Percentiles rank a stretch among this genome's conserved stretches.
Evolutionary conservation across 306 rosid species (phyloP).

Genomic region (Vicia faba): DNA sequence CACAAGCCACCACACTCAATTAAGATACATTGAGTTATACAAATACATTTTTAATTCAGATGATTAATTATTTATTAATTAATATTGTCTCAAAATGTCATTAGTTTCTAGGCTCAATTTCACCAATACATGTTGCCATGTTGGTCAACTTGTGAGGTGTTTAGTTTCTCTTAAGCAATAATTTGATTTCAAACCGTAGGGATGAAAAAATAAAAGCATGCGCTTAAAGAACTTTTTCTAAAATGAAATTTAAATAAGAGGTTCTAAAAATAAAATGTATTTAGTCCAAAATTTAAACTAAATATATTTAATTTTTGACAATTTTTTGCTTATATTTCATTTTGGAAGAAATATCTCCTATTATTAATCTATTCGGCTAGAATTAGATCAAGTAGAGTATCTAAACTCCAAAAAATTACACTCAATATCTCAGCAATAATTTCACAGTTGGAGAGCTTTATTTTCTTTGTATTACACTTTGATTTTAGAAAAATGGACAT

Average conservation of each 20-base stretch:
- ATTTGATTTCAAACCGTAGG: too few relatives aligned
- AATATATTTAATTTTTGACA: too few relatives aligned
- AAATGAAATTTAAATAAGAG: not conserved
- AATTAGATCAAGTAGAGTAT: too few relatives aligned
- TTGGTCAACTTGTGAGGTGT: not conserved
- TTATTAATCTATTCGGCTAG: too few relatives aligned
- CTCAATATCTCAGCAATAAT: not conserved
- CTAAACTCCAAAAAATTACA: not conserved
- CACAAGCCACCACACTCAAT: not conserved
- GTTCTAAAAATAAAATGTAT: too few relatives aligned
- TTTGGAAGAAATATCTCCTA: too few relatives aligned
- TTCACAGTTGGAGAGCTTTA: not conserved
- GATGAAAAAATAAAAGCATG: too few relatives aligned
- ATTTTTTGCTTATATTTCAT: too few relatives aligned
- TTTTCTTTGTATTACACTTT: not conserved
- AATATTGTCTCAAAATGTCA: not conserved
- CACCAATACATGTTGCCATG: not conserved
- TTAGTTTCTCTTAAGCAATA: not conserved
- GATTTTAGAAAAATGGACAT: too few relatives aligned
- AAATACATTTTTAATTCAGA: not conserved
- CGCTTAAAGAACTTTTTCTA: not conserved
- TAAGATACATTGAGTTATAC: conserved; percentile 1
- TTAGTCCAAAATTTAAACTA: too few relatives aligned
- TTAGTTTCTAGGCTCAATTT: not conserved
- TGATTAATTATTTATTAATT: not conserved